Evolutionary conservation across 495 filamentous ascomycete species (phyloP).

Genomic region (Penicillium diatomitis): DNA sequence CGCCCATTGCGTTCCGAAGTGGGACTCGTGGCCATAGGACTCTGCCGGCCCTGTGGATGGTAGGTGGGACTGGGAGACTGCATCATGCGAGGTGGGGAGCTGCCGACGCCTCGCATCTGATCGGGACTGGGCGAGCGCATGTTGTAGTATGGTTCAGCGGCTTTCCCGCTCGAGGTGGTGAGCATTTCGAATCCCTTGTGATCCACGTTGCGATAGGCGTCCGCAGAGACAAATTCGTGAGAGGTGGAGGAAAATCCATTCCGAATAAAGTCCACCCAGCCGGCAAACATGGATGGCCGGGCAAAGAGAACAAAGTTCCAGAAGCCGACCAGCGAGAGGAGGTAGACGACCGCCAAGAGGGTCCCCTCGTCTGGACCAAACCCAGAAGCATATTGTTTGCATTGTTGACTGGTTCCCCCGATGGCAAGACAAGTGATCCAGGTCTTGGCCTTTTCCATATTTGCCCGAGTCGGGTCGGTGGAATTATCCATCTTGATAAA

Average conservation of each 20-base stretch:
- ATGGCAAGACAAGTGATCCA: conserved; percentile 68
- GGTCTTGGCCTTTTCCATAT: conserved; percentile 43
- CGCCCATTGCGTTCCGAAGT: background rate
- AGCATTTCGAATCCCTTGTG: conserved; percentile 80
- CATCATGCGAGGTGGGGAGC: conserved; percentile 14
- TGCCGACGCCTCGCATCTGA: no score
- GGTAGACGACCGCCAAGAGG: conserved; percentile 68
- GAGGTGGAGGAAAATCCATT: conserved; percentile 29
- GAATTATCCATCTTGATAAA: conserved; percentile 79
- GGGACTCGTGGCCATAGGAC: background rate
- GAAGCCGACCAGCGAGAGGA: conserved; percentile 76
- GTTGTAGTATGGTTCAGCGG: conserved; percentile 30
- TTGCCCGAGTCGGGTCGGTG: conserved; percentile 42
- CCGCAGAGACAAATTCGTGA: conserved; percentile 78
- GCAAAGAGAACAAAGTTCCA: conserved; percentile 77
- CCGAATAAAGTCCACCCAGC: conserved; percentile 64
- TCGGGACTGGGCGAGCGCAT: conserved; percentile 29
- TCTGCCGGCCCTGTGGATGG: conserved; percentile 22
- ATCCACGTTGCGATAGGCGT: conserved; percentile 60
- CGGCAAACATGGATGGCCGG: conserved; percentile 71
- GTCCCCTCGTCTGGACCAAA: conserved; percentile 59
- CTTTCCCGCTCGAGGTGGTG: conserved; percentile 28
- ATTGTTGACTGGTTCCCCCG: conserved; percentile 55
- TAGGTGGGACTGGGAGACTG: conserved; percentile 34
- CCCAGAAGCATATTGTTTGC: conserved; percentile 44